Evolutionary conservation across 106 monocot genomes (phyloP), one percentile per base, ranked within the genome.

Genomic region (Dendrobium chrysotoxum): DNA sequence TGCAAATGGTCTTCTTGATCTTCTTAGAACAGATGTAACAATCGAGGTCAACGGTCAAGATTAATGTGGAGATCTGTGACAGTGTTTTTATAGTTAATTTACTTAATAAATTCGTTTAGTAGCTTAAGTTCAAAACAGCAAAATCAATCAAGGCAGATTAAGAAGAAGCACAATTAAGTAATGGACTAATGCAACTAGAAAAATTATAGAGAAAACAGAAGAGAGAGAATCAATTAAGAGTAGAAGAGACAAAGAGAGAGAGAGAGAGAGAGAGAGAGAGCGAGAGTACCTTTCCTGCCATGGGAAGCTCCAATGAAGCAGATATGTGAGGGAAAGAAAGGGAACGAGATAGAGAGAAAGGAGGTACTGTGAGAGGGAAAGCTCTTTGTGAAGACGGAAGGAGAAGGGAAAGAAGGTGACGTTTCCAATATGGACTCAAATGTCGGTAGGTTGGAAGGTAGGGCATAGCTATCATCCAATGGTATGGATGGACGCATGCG

Each of bases 11-110:
- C 23, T 83, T 83, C n/a, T 74, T 81, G 55, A 87, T 83, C 81
- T 87, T 87, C 46, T 83, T 83, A 30, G 81, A 45, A 39, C 87
- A 87, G 4, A 21, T 8, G 64, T 77, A 40, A 44, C 87, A 87
- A 2, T 78, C 80, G 13, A 87, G 80, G 40, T 87, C 86, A 25
- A 83, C 83, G 38, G 76, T 83, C 44, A 86, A 61, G 40, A 80
- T 80, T 23, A 86, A n/a, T 6, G 83, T 83, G 42, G 79, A 86
- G 54, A 75, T 76, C 86, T 83, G 72, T 40, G 45, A 42, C 40
- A 66, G 39, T 9, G 15, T 40, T 74, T 74, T 70, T 35, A 0
- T 11, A 5, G n/a, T 74, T 74, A 16, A 23, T 41, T 42, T n/a
- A 0, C 74, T 42, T 74, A 74, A 42, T 39, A 0, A 40, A 38